phyloP scores from a whole-genome alignment of 257 asterid genomes.

The Petunia axillaris region DNA sequence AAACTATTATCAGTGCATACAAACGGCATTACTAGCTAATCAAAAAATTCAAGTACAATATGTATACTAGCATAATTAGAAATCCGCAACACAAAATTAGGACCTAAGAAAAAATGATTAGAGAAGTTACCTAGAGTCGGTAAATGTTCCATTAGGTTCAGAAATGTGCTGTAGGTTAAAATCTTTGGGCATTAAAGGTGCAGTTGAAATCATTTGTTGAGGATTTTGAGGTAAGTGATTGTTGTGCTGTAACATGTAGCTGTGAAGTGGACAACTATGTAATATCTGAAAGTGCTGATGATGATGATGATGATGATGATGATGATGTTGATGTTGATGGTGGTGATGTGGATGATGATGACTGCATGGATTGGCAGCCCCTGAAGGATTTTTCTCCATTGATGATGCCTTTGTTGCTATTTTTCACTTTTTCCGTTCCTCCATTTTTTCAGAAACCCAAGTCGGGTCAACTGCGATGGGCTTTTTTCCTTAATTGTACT shows the following conservation, averaged over 20 bases:
- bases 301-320: slow-evolving; percentile 39
- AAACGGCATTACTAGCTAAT: background rate
- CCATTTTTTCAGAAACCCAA: background rate
- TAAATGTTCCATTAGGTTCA: slow-evolving; percentile 19
- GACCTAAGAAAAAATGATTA: too few relatives aligned
- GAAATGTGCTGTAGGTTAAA: slow-evolving; percentile 22
- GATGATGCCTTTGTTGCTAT: background rate
- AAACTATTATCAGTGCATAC: background rate
- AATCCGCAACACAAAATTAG: background rate
- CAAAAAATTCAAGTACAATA: background rate
- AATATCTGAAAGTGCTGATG: slow-evolving; percentile 52
- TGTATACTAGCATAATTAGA: background rate
- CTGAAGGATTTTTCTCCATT: slow-evolving; percentile 25
- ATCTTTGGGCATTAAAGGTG: slow-evolving; percentile 19
- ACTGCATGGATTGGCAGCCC: background rate
- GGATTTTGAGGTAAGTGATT: slow-evolving; percentile 44
- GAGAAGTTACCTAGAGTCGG: slow-evolving; percentile 38
- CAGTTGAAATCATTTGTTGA: background rate
- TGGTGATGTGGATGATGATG: slow-evolving; percentile 26
- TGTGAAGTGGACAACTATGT: slow-evolving; percentile 63
- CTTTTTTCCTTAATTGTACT: too few relatives aligned
- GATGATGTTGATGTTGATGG: too few relatives aligned
- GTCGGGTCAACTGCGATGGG: background rate
- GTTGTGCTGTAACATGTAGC: slow-evolving; percentile 41
- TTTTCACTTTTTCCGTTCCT: background rate